phyloP scores from a whole-genome alignment of 352 stramenopile species.

The Blastocystis sp. region DNA sequence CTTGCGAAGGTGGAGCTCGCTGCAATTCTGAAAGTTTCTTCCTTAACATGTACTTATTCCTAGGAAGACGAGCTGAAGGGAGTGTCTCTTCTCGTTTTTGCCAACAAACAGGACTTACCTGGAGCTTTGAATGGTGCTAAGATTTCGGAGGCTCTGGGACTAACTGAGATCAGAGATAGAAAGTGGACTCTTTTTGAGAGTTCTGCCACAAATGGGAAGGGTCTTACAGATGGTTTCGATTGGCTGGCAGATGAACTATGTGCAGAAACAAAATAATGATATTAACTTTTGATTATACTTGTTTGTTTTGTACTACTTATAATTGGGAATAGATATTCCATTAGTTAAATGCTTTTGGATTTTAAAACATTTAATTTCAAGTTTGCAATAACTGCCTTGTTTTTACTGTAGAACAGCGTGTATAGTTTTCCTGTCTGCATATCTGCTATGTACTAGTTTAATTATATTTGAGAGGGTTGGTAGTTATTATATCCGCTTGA shows the following conservation, averaged over 20 bases:
- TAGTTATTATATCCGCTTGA: background rate
- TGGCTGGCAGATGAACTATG: conserved; percentile 73
- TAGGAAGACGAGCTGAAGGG: conserved; percentile 97
- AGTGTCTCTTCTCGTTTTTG: conserved; percentile 96
- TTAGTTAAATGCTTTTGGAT: background rate
- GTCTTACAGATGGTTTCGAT: conserved; percentile 98
- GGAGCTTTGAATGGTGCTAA: conserved; percentile 66
- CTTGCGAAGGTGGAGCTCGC: conserved; percentile 88
- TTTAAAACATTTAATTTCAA: background rate
- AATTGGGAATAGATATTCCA: too few species aligned
- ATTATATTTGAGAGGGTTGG: background rate
- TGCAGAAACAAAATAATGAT: background rate
- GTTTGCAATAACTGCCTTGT: background rate
- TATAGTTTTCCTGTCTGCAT: background rate
- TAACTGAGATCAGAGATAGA: conserved; percentile 93
- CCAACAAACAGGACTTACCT: conserved; percentile 88
- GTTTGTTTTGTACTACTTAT: background rate
- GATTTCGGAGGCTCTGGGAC: conserved; percentile 92
- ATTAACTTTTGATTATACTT: background rate
- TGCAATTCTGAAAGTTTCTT: conserved; percentile 59
- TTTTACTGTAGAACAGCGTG: background rate
- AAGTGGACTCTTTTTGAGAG: conserved; percentile 99
- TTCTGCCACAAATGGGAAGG: conserved; percentile 89
- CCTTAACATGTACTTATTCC: conserved; percentile 7
- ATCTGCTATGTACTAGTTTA: background rate